Conservation (phyloP, 345 rosid species). For the Eucalyptus cladocalyx region DNA sequence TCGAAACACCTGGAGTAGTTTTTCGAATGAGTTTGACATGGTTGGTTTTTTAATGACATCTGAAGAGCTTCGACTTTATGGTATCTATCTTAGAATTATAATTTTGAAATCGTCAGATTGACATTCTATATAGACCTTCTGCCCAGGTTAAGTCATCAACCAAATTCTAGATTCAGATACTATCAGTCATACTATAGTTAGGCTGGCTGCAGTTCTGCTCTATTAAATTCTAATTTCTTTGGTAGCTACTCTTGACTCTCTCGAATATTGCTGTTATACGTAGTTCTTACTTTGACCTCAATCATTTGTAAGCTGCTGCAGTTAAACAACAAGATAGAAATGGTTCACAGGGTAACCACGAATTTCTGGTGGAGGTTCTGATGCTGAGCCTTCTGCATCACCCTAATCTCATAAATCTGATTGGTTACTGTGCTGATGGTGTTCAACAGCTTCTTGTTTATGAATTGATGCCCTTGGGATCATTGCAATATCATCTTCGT, state of each 20-base stretch:
- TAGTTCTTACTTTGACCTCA: not conserved
- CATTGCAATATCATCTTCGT: slow-evolving; percentile 75
- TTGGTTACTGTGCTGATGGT: slow-evolving; percentile 96
- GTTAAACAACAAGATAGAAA: slow-evolving; percentile 85
- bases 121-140: too few relatives aligned
- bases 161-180: not conserved
- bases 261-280: not conserved
- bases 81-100: too few relatives aligned
- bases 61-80: too few relatives aligned
- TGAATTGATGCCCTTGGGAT: slow-evolving; percentile 90
- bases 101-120: too few relatives aligned
- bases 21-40: too few relatives aligned
- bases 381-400: slow-evolving; percentile 98
- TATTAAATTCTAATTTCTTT: not conserved
- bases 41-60: too few relatives aligned
- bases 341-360: slow-evolving; percentile 55
- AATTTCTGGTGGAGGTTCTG: slow-evolving; percentile 59
- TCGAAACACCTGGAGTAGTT: too few relatives aligned
- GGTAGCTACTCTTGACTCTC: not conserved
- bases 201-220: not conserved
- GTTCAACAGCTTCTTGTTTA: slow-evolving; percentile 91
- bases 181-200: not conserved
- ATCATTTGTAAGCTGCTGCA: slow-evolving; percentile 56
- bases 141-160: too few relatives aligned
- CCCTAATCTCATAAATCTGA: slow-evolving; percentile 80